Base-by-base conservation (phyloP, 2,329 filamentous ascomycete species). In the Akanthomyces lecanii region DNA sequence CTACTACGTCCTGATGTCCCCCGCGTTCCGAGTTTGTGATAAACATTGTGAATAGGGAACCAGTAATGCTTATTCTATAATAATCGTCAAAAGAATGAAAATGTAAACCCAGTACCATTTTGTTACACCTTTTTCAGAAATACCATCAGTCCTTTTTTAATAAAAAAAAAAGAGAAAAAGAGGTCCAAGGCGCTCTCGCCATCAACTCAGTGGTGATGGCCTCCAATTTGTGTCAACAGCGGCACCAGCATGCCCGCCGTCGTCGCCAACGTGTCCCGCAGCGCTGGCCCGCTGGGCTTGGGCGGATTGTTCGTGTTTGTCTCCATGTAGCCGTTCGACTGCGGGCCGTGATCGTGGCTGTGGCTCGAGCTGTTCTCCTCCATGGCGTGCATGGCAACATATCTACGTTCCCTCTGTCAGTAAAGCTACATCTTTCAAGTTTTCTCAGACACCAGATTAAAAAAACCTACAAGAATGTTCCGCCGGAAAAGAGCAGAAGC, bases 341-440 rank as follows among this genome's bases (percentile, higher is more conserved):
- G 70, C 0, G 75, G 69, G 58, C 78, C 75, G 63, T 84, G 79
- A n/a, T 85, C 79, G 66, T 87, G 81, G 58, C 78, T 75, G 66
- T 87, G 81, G 56, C 78, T 75, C 36, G 77, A 73, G 10, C 76
- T 75, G 58, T 88, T 85, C 71, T 97, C 93, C 72, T 96, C 91
- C 92, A 98, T 97, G 0, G 93, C 92, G 72, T 99, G 95, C 93
- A 98, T 97, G 1, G 95, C 95, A 50, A 99, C 95, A 71, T 98
- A 97, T 69, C 92, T 96, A 66, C 11, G 52, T 21, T 16, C 25
- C 25, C 33, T 36, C 33, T 16, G 25, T 54, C 66, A 72, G 69
- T 40, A 7, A 36, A 7, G 12, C 38, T 63, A 54, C 64, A 56
- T 23, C n/a, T 5, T 45, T 30, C n/a, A 23, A 42, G 23, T 14